Evolutionary conservation across 2,329 filamentous ascomycete species (phyloP).

Genomic region (Parascedosporium putredinis): DNA sequence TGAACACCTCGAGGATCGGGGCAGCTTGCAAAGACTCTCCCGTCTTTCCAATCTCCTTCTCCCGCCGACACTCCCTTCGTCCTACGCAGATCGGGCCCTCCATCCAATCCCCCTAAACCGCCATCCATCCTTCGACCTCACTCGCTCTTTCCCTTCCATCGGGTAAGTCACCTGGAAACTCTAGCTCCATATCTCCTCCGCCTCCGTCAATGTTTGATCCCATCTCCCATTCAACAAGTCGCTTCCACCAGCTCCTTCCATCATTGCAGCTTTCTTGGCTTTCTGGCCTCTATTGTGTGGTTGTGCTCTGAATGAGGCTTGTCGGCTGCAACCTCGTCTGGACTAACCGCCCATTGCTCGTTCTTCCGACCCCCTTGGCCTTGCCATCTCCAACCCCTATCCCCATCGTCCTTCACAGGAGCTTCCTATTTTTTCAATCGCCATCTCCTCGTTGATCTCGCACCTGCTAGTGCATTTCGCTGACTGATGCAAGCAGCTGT

Average conservation of each 20-base stretch:
- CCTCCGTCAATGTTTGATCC: neutral
- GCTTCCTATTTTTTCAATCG: neutral
- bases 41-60: conserved; percentile 1
- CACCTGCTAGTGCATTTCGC: neutral
- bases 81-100: neutral
- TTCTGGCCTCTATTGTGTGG: neutral
- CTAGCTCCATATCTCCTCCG: neutral
- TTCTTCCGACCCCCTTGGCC: neutral
- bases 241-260: neutral
- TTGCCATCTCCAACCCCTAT: neutral
- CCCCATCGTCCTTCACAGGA: neutral
- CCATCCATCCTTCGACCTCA: neutral
- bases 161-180: neutral
- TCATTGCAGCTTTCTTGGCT: neutral
- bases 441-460: neutral
- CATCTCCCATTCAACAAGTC: neutral
- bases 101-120: neutral
- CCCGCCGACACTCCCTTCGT: neutral
- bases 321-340: neutral
- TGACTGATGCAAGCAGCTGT: neutral
- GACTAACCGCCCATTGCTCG: neutral
- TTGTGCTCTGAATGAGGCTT: neutral
- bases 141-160: neutral
- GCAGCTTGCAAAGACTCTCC: neutral
- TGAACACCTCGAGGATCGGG: conserved; percentile 4